Conservation (phyloP, 1,284 basidiomycete species). For the Cryptococcus sp. region DNA sequence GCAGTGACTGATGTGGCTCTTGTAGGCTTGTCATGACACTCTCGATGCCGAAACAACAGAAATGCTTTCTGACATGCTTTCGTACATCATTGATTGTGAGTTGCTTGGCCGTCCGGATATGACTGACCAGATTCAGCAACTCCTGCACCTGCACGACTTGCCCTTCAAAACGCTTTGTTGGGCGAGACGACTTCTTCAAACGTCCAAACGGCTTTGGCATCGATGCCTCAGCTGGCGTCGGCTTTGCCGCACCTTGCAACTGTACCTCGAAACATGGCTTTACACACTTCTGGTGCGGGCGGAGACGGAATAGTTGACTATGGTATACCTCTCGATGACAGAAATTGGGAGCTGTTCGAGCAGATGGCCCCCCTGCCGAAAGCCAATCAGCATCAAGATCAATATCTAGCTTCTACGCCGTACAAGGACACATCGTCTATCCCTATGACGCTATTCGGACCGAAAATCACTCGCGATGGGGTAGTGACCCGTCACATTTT, state of each 20-base stretch:
- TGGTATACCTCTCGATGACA: constrained; percentile 39
- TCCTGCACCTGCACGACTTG: constrained; percentile 24
- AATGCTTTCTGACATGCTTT: constrained; percentile 35
- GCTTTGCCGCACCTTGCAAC: constrained; percentile 35
- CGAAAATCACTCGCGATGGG: constrained; percentile 39
- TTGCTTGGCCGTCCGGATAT: constrained; percentile 1
- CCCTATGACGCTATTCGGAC: constrained; percentile 40
- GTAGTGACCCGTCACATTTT: constrained; percentile 18
- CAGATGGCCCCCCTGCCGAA: constrained; percentile 28
- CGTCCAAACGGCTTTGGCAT: constrained; percentile 22
- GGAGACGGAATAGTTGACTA: constrained; percentile 15
- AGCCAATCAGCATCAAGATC: constrained; percentile 25
- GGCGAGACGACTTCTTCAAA: constrained; percentile 27
- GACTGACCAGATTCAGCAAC: constrained; percentile 19
- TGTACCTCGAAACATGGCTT: constrained; percentile 29
- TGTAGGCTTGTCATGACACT: constrained; percentile 11
- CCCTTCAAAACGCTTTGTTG: constrained; percentile 31
- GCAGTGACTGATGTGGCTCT: constrained; percentile 4
- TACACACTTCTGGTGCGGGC: constrained; percentile 20
- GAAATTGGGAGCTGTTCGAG: constrained; percentile 51
- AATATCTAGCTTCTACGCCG: constrained; percentile 32
- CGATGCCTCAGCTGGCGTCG: constrained; percentile 18
- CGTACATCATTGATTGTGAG: constrained; percentile 37
- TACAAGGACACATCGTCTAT: constrained; percentile 43
- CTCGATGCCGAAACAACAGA: constrained; percentile 6